These are phyloP conservation scores for Myochromella boudieri DNA, from an alignment of 768 basidiomycete species.

Conservation along the genomic window DNA sequence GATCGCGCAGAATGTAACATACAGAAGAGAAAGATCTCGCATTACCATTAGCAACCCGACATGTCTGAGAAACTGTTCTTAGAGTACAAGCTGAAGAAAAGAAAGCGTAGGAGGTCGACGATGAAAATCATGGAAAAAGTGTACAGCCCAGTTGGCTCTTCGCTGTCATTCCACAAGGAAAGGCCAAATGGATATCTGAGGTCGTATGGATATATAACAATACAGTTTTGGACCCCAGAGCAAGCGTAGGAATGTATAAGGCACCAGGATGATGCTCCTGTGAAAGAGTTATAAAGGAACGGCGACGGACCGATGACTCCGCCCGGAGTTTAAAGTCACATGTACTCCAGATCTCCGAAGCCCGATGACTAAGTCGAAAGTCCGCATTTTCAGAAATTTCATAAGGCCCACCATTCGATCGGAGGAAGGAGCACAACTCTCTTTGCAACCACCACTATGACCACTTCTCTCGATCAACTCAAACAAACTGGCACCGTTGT, in stretches of 20 bases:
- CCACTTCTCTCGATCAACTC: constrained; percentile 78
- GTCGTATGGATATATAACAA: not conserved
- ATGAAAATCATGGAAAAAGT: too few species aligned
- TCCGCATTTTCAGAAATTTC: constrained; percentile 12
- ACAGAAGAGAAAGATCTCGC: too few species aligned
- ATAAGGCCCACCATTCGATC: not conserved
- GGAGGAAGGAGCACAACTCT: constrained; percentile 2
- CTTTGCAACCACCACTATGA: constrained; percentile 53
- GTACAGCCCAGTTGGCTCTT: too few species aligned
- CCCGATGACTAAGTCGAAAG: constrained; percentile 13
- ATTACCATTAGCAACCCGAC: too few species aligned
- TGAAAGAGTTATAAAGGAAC: too few species aligned
- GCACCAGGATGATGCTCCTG: too few species aligned
- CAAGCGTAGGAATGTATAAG: not conserved
- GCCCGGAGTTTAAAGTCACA: constrained; percentile 10
- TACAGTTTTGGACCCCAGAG: not conserved
- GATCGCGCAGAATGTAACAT: too few species aligned
- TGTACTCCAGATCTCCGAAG: constrained; percentile 17
- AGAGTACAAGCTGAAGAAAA: too few species aligned
- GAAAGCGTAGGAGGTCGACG: too few species aligned
- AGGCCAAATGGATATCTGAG: too few species aligned
- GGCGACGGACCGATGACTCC: not conserved
- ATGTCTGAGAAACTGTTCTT: too few species aligned
- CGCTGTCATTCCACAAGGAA: too few species aligned
- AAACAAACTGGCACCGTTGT: constrained; percentile 94